These are phyloP conservation scores for Aspergillus steynii DNA, from an alignment of 495 filamentous ascomycete species.

Conservation along the genomic window DNA sequence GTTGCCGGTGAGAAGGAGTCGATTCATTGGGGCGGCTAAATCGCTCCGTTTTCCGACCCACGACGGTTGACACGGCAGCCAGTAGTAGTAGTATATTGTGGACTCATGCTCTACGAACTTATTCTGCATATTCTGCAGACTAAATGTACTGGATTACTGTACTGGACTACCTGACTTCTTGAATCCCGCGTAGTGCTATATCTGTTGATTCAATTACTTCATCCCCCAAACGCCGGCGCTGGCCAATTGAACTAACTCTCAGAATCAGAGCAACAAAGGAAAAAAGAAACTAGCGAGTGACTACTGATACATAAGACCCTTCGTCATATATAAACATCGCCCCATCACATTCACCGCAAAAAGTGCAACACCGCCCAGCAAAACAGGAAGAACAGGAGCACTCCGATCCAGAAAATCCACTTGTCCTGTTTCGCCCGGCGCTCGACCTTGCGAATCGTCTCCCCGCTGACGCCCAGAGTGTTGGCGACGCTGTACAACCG, in stretches of 20 bases:
- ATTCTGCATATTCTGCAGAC: not conserved
- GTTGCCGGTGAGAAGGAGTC: conserved; percentile 29
- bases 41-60: conserved; percentile 22
- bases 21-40: conserved; percentile 15
- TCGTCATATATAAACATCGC: not conserved
- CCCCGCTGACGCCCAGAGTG: conserved; percentile 88
- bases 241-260: conserved; percentile 21
- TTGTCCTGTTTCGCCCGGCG: conserved; percentile 90
- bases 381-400: conserved; percentile 86
- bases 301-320: not conserved
- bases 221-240: conserved; percentile 38
- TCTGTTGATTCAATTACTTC: conserved; percentile 8
- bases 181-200: too few species aligned
- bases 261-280: conserved; percentile 13
- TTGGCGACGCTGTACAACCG: conserved; percentile 90
- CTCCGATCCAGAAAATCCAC: conserved; percentile 93
- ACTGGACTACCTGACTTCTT: not conserved
- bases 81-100: not conserved
- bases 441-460: conserved; percentile 95
- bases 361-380: conserved; percentile 88
- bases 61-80: not conserved
- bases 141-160: not conserved
- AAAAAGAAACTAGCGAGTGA: conserved; percentile 6
- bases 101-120: not conserved
- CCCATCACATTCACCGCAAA: conserved; percentile 55